Conservation (phyloP, 1,139 yeast genomes). For the Magnusiomyces magnusii region DNA sequence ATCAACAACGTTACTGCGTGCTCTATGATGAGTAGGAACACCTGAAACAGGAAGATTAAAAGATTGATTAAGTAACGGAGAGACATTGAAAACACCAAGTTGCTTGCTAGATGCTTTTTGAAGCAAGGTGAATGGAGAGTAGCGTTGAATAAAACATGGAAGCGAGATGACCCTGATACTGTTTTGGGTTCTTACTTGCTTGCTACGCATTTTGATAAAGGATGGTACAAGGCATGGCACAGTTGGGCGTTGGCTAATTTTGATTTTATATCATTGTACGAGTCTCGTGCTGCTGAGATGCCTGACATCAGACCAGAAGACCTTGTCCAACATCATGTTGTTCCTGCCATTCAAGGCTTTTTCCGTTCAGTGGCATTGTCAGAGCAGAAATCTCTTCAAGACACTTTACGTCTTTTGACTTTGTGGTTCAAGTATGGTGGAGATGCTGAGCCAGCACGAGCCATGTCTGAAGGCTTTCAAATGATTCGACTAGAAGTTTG, state of each 20-base stretch:
- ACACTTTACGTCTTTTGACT: slow-evolving; percentile 80
- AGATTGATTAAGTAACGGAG: not conserved
- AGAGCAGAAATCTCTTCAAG: slow-evolving; percentile 81
- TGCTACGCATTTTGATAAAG: slow-evolving; percentile 88
- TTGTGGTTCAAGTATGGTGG: slow-evolving; percentile 98
- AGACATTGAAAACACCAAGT: slow-evolving; percentile 77
- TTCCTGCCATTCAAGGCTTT: slow-evolving; percentile 92
- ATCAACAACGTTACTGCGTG: not conserved
- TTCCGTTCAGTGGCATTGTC: slow-evolving; percentile 92
- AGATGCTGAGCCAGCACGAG: slow-evolving; percentile 79
- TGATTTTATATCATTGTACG: slow-evolving; percentile 71
- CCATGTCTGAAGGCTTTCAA: slow-evolving; percentile 84
- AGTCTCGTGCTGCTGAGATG: slow-evolving; percentile 21
- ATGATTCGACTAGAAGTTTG: slow-evolving; percentile 89
- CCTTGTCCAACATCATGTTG: slow-evolving; percentile 68
- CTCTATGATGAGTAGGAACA: not conserved
- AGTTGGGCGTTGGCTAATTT: slow-evolving; percentile 98
- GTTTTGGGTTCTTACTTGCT: slow-evolving; percentile 85
- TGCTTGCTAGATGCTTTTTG: slow-evolving; percentile 87
- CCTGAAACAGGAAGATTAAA: not conserved
- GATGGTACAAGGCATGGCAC: slow-evolving; percentile 99
- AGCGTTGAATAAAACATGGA: slow-evolving; percentile 62
- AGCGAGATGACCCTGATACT: slow-evolving; percentile 62
- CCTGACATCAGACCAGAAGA: slow-evolving; percentile 23
- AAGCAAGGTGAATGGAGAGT: slow-evolving; percentile 99